Evolutionary conservation across 2,329 filamentous ascomycete genomes (phyloP).

Genomic region (Beauveria medogensis): DNA sequence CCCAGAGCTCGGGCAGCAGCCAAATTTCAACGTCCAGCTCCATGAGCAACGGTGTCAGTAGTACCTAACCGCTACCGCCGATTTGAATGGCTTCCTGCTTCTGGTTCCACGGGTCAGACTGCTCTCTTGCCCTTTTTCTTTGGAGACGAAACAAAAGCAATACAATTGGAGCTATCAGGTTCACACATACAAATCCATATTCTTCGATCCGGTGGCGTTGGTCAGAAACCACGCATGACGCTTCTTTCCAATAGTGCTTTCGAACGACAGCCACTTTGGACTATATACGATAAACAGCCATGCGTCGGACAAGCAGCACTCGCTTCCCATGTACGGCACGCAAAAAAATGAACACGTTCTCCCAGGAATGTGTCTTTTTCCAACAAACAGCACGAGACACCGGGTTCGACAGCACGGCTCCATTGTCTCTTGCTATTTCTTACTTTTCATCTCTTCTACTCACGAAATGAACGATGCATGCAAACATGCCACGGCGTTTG

Average conservation of each 20-base stretch:
- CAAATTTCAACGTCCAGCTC: slow-evolving; percentile 13
- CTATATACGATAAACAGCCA: no score
- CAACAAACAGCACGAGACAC: neutral
- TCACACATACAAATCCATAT: neutral
- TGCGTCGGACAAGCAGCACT: neutral
- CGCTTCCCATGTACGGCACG: neutral
- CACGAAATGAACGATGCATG: slow-evolving; percentile 8
- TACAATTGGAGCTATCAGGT: neutral
- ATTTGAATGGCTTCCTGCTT: no score
- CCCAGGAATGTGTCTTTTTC: neutral
- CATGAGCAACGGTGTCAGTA: slow-evolving; percentile 23
- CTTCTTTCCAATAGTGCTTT: neutral
- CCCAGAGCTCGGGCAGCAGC: slow-evolving; percentile 15
- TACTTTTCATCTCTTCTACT: neutral
- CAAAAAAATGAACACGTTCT: neutral
- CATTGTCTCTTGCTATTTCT: neutral
- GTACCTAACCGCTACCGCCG: neutral
- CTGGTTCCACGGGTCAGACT: no score
- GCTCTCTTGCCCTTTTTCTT: no score
- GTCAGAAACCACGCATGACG: neutral
- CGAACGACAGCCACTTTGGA: neutral
- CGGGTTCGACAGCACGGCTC: slow-evolving; percentile 6
- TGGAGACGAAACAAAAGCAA: neutral
- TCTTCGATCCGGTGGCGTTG: neutral
- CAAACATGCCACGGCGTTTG: slow-evolving; percentile 6